A percentile compares a stretch with the other conserved stretches of the same genome.
phyloP scores from a whole-genome alignment of 139 green algal species.

The Tetradesmus lagerheimii region DNA sequence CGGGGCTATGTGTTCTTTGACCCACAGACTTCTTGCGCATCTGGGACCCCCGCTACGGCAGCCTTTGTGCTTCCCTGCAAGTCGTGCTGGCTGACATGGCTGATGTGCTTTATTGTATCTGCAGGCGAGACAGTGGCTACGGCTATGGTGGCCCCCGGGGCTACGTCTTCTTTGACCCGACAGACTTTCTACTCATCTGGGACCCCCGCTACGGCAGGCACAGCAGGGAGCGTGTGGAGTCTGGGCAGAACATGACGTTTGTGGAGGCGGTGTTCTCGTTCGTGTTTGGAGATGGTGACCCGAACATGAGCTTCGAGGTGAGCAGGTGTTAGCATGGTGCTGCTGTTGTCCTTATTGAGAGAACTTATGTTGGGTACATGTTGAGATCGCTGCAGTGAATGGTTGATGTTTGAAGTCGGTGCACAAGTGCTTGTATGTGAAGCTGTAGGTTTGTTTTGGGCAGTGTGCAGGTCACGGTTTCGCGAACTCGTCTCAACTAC shows the following conservation, averaged over 20 bases:
- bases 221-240: conserved; percentile 29
- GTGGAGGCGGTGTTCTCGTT: conserved; percentile 94
- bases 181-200: conserved; percentile 31
- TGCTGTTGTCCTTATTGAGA: too few relatives aligned
- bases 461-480: too few relatives aligned
- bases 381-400: background rate
- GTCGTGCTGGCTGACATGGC: too few relatives aligned
- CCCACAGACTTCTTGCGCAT: conserved; percentile 34
- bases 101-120: background rate
- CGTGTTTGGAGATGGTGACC: conserved; percentile 98
- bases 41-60: conserved; percentile 27
- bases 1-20: conserved; percentile 46
- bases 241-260: conserved; percentile 76
- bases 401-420: too few relatives aligned
- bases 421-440: too few relatives aligned
- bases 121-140: conserved; percentile 36
- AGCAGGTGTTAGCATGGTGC: background rate
- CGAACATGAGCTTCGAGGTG: conserved; percentile 82
- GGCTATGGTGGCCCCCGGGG: conserved; percentile 33
- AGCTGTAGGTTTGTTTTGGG: too few relatives aligned
- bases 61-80: too few relatives aligned
- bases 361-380: too few relatives aligned
- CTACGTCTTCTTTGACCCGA: conserved; percentile 46
- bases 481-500: background rate
- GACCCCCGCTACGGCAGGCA: conserved; percentile 27